These are phyloP conservation scores for Chlorencoelia australis DNA, from an alignment of 2,329 filamentous ascomycete genomes.

Conservation along the genomic window DNA sequence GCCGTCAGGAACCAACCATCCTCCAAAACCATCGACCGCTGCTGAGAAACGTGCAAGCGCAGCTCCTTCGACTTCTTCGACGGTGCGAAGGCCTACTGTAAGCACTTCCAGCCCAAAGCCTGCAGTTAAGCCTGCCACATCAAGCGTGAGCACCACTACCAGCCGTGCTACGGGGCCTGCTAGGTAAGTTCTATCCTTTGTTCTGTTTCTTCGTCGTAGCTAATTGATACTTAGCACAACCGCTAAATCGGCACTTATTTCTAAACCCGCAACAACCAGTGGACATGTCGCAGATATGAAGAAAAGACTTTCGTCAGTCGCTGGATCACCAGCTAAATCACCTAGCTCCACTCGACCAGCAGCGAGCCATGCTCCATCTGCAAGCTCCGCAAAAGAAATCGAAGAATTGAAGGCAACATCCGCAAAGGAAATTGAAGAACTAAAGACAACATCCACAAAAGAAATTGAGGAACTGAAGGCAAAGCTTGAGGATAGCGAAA, in stretches of 20 bases:
- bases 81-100: slow-evolving; percentile 25
- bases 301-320: slow-evolving; percentile 46
- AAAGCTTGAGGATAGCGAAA: slow-evolving; percentile 48
- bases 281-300: slow-evolving; percentile 38
- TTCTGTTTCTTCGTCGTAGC: neutral
- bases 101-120: slow-evolving; percentile 28
- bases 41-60: slow-evolving; percentile 22
- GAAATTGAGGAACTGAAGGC: slow-evolving; percentile 50
- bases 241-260: slow-evolving; percentile 24
- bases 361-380: too few species aligned
- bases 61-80: slow-evolving; percentile 16
- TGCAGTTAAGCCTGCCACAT: slow-evolving; percentile 29
- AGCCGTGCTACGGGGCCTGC: slow-evolving; percentile 25
- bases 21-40: slow-evolving; percentile 19
- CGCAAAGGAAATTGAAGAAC: slow-evolving; percentile 14
- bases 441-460: slow-evolving; percentile 36
- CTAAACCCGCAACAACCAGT: slow-evolving; percentile 28
- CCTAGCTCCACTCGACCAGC: too few species aligned
- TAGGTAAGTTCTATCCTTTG: slow-evolving; percentile 1
- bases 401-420: slow-evolving; percentile 1
- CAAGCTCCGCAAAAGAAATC: too few species aligned
- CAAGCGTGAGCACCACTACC: slow-evolving; percentile 20
- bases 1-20: slow-evolving; percentile 15
- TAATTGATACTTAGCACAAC: slow-evolving; percentile 24
- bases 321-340: slow-evolving; percentile 27